Base-by-base conservation (phyloP, 2,329 filamentous ascomycete species). In the Cytospora paraplurivora region DNA sequence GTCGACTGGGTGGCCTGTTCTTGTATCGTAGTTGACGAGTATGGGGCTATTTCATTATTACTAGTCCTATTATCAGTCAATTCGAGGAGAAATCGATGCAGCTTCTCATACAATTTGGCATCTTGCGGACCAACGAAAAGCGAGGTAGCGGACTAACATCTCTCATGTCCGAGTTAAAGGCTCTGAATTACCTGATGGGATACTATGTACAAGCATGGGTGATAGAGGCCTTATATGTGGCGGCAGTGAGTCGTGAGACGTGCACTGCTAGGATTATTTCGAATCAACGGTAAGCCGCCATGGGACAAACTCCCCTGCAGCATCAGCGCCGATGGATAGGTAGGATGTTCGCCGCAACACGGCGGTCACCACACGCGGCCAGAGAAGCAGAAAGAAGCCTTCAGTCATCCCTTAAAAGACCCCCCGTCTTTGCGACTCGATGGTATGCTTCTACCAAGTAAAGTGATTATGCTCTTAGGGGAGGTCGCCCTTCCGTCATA, bases 1-100 rank as follows among this genome's bases (percentile, higher is more conserved):
- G 70, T 76, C 72, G 7, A 72, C 69, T 27, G 79, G 79, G 7
- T 82, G 80, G 80, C 80, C 79, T 15, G 64, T 66, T 11, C 60
- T 62, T 12, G 1, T 32, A 4, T 62, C 11, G 54, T 2, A 1
- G 1, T 49, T n/a, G 17, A 34, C 13, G 35, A 8, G 35, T 37
- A 37, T 37, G 35, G 35, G 8, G 12, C 35, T 8, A 51, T n/a
- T 32, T 35, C 19, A 13, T 7, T 19, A 19, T 21, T 19, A 10
- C 4, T 21, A 13, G 27, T 27, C 27, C 27, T 27, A 27, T 27
- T 4, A 27, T 27, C 27, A 27, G 27, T 27, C 27, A 27, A 27
- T 27, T 4, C 27, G 27, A 27, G 27, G 27, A 27, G 27, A 27
- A 27, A 3, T 27, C 4, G 27, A 27, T 27, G 27, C 27, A 27